Base-by-base conservation (phyloP, 73 alveolate species). In the Halteria grandinella region DNA sequence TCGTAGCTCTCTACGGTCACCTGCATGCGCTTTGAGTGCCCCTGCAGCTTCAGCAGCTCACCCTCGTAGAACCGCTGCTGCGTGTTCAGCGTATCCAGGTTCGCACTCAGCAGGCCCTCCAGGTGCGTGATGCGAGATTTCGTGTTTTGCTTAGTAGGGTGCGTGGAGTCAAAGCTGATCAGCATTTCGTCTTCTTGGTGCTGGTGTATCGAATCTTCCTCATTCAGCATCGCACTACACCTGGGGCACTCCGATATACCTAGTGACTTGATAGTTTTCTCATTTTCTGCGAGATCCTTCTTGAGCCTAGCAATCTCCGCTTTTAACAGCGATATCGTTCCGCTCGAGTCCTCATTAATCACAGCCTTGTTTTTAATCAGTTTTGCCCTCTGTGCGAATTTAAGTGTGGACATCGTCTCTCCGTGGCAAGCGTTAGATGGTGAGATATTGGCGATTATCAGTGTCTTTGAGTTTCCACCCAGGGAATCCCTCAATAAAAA, bases 351-450 rank as follows among this genome's bases (percentile, higher is more conserved):
- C 80, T 91, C 94, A 48, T 93, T 94, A 29, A 91, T 77, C 8
- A 79, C 86, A 25, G 98, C 98, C 27, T 80, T 71, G 31, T 75
- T 86, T 79, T 83, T 88, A 10, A 91, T 90, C 39, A 88, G 73
- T 62, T 94, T 91, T 0, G 98, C 99, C 59, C 99, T 82, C 47
- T 95, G 83, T 11, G 99, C 99, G 66, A 95, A 95, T 71, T 87
- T 85, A 37, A 95, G 70, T 47, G 99, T 95, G 0, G 98, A 93
- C 15, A 93, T 75, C 11, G 98, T 95, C 74, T 95, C 97, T n/a
- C 97, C 88, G 70, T 58, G 80, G 75, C 95, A 70, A 21, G 72
- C 25, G 14, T 87, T 28, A 31, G 92, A 69, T 15, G 96, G 95
- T 37, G 91, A 71, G 10, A 94, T 77, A 52, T 92, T 89, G 31